Evolutionary conservation across 805 yeast species (phyloP), one percentile per base, ranked within the genome.

Genomic region (Komagataella ulmi): DNA sequence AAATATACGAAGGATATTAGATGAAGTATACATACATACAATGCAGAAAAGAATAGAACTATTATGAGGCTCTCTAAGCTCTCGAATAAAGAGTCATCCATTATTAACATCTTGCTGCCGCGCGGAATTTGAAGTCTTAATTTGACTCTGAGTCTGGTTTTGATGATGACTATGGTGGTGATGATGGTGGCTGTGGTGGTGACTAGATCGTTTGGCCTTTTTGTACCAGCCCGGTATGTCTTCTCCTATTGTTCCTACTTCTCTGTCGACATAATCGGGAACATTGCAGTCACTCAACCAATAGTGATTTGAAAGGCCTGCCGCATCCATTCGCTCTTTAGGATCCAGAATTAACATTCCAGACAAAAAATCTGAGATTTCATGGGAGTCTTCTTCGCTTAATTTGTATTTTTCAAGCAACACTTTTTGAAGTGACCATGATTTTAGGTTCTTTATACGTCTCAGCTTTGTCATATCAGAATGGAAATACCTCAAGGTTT

Each of bases 151-250:
- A 30, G 14, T 10, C 40, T 30, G 40, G 10, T 30, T 10, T 30
- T 30, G 40, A 19, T 24, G 45, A 8, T 17, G 21, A 18, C 10
- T 23, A 47, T 23, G 24, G 45, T 44, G 46, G 18, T 50, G 47
- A 30, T 50, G 47, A 30, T 30, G 40, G 14, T 30, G 40, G 14
- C 40, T 30, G 10, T 30, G 36, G 36, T 24, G 40, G 12, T 24
- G 40, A 23, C 46, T 50, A n/a, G 49, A 53, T 51, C 53, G 55
- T 53, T 61, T 66, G 18, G 79, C 76, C 64, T 88, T 96, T 53
- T 70, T 70, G 24, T 80, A 77, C 99, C 99, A 93, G 3, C 98
- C 99, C 3, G 82, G 81, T 49, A 93, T 87, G 67, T 88, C 97
- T 50, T 78, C 82, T 36, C 97, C 97, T n/a, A 80, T 67, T 0